Evolutionary conservation across 805 yeast genomes (phyloP), one percentile per base, ranked within the genome.

Genomic region (Lipomyces starkeyi): DNA sequence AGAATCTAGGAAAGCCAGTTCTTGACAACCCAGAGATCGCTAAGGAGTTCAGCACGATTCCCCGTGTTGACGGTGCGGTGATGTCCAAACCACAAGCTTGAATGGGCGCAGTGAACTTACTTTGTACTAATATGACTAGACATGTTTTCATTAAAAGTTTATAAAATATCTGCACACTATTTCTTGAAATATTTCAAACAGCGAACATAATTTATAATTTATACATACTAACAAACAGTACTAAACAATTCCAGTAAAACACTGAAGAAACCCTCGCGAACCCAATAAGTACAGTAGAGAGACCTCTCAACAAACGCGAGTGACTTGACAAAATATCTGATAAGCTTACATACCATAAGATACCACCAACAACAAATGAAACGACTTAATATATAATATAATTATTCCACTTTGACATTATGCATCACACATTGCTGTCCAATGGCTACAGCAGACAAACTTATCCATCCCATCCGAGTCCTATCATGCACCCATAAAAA

Each of bases 1-100:
- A 62, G 29, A 65, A 68, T 40, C 64, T 68, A 14, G 70, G 70
- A 2, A 63, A 66, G 52, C 61, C 71, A 7, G 55, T 68, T 9
- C 34, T 65, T 17, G 71, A 68, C 57, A 52, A 22, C 14, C 69
- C 68, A 17, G 65, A 47, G 25, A 64, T 64, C 49, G 68, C 64
- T 11, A 27, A 34, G 37, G 68, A 58, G 14, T 67, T 64, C 52
- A 56, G 57, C 14, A 27, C 5, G 25, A 47, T 57, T 20, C 65
- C 68, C 9, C 34, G 35, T 20, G 54, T 13, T 2, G 34, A 27
- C 7, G 63, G 59, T 13, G 53, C 25, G 13, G 64, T n/a, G 8
- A 64, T 67, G 71, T 49, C 49, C 34, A 67, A 64, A 57, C 59
- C 55, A 17, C 65, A 67, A 29, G 65, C 67, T 14, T 61, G 53